Conservation (phyloP, 2,329 filamentous ascomycete genomes). For the Setomelanomma holmii region DNA sequence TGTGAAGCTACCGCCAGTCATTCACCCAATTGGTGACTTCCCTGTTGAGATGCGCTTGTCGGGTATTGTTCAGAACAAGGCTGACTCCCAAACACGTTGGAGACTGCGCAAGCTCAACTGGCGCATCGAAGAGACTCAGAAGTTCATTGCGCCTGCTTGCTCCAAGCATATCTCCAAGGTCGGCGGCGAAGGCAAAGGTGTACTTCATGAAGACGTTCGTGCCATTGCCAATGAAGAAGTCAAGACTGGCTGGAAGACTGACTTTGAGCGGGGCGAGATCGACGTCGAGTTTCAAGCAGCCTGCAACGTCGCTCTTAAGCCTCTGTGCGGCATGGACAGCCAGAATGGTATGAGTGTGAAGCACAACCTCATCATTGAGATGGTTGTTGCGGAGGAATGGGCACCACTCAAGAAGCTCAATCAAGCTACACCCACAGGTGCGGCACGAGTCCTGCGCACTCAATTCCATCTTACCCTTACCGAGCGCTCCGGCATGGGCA, state of each 20-base stretch:
- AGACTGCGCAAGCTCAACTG: constrained; percentile 89
- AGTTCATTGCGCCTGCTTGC: constrained; percentile 81
- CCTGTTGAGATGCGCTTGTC: constrained; percentile 81
- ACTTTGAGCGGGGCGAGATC: constrained; percentile 75
- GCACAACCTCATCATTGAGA: constrained; percentile 87
- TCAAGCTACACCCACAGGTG: constrained; percentile 83
- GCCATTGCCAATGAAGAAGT: constrained; percentile 82
- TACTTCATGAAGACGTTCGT: constrained; percentile 76
- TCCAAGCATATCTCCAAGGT: constrained; percentile 73
- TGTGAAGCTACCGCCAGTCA: constrained; percentile 80
- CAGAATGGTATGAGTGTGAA: constrained; percentile 77
- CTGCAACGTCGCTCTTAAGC: constrained; percentile 67
- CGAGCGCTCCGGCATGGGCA: constrained; percentile 82
- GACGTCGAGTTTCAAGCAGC: constrained; percentile 78
- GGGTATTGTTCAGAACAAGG: constrained; percentile 77
- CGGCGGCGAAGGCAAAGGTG: constrained; percentile 71
- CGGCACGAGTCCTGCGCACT: constrained; percentile 89
- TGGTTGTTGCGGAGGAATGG: constrained; percentile 94
- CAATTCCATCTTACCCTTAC: constrained; percentile 86
- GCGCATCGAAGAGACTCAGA: constrained; percentile 88
- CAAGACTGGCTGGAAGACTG: constrained; percentile 89
- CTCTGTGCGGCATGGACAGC: constrained; percentile 79
- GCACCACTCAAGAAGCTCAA: constrained; percentile 72
- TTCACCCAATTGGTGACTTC: constrained; percentile 86
- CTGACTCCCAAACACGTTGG: constrained; percentile 78